Base-by-base conservation (phyloP, 352 stramenopile species). In the Globisporangium camurandrum region DNA sequence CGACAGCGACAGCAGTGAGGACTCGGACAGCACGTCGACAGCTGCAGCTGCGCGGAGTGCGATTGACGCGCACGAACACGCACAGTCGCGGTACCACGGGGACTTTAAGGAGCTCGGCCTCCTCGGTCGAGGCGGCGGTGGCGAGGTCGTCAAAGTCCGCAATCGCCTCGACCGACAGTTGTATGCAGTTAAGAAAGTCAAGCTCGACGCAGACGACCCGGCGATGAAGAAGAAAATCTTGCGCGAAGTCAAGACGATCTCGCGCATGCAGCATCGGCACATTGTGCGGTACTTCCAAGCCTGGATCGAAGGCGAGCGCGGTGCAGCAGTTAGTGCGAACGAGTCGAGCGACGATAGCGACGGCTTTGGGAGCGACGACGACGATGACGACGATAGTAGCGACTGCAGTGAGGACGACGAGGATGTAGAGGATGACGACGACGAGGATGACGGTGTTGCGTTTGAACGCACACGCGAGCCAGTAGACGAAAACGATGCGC, bases 161-260 rank as follows among this genome's bases (percentile, higher is more conserved):
- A 94, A 94, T 51, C 77, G 84, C 1, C 51, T 94, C 30, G 84
- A 94, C 49, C 62, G 82, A 31, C 84, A 93, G 49, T 56, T 91
- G 16, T 94, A 94, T 39, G 84, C 84, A 2, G 80, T 94, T 11
- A 94, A 94, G 62, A 91, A 91, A 48, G 64, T 94, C 0, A 94
- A 93, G 41, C 56, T 94, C 26, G 81, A 94, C 34, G 67, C 84
- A 0, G 73, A 93, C 7, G 84, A 94, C 49, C 84, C 84, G 45
- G 87, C 75, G 0, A 94, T 96, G 84, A 98, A 98, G 68, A 91
- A 90, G 71, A 98, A 98, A 52, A 86, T 98, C 26, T 50, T 96
- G 45, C 78, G 95, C 31, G 95, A 98, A 64, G 93, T 98, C 19
- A 97, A 95, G 47, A 98, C 90, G 1, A 97, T 98, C 82, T 97